Percentiles rank a stretch among this genome's conserved stretches.
phyloP scores from a whole-genome alignment of 139 green algal species.

The Picochlorum sp. region DNA sequence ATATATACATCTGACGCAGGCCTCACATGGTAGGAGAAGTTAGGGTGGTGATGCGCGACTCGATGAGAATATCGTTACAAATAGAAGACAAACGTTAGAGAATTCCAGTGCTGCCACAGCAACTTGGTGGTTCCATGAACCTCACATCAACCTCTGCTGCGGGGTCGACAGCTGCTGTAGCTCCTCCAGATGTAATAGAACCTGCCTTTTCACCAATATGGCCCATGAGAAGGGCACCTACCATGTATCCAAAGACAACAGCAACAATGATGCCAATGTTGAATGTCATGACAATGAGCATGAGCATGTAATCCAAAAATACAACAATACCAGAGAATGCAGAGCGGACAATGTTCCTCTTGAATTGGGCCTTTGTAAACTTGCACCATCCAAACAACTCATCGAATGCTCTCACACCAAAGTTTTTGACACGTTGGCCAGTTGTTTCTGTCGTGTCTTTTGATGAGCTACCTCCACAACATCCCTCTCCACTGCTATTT shows the following conservation, averaged over 20 bases:
- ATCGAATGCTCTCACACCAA: not conserved
- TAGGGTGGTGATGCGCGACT: too few relatives aligned
- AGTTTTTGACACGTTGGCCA: not conserved
- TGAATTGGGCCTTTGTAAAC: not conserved
- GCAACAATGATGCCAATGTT: conserved; percentile 43
- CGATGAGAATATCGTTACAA: not conserved
- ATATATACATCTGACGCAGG: too few relatives aligned
- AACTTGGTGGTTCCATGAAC: conserved; percentile 6
- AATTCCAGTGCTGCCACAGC: conserved; percentile 2
- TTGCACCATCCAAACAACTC: not conserved
- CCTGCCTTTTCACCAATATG: conserved; percentile 11
- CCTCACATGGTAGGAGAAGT: too few relatives aligned
- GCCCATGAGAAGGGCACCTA: conserved; percentile 37
- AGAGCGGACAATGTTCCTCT: conserved; percentile 19
- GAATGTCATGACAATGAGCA: conserved; percentile 47
- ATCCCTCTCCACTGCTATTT: too few relatives aligned
- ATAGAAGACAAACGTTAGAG: not conserved
- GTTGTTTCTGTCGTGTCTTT: not conserved
- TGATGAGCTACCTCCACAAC: not conserved
- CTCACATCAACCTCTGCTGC: conserved; percentile 12
- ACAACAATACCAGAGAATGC: conserved; percentile 13
- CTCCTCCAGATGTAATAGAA: not conserved
- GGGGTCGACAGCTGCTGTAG: conserved; percentile 2
- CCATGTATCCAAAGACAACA: conserved; percentile 21
- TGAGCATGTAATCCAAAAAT: conserved; percentile 31